Conservation (phyloP, 805 yeast species). For the Saccharomycopsis fermentans region DNA sequence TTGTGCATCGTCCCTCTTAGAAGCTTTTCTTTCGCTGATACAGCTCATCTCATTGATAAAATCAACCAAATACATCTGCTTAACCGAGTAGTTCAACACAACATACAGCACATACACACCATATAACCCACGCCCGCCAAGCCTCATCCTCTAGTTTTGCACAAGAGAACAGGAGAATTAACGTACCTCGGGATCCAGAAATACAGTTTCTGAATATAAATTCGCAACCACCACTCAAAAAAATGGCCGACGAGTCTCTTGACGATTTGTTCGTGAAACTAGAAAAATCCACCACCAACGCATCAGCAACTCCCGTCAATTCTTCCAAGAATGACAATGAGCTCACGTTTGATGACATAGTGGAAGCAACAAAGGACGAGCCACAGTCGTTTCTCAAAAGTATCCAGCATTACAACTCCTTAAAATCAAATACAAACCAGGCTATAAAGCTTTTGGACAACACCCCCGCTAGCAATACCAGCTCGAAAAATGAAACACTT, state of each 20-base stretch:
- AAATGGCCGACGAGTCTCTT: slow-evolving; percentile 6
- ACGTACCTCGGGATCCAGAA: too few species aligned
- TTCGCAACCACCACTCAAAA: too few species aligned
- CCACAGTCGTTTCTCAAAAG: slow-evolving; percentile 1
- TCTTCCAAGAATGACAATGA: background rate
- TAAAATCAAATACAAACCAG: slow-evolving; percentile 7
- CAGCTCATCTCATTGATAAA: too few species aligned
- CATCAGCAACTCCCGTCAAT: background rate
- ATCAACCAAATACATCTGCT: too few species aligned
- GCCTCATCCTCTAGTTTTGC: too few species aligned
- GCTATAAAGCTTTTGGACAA: background rate
- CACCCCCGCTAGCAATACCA: background rate
- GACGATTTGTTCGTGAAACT: slow-evolving; percentile 14
- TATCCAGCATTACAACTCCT: slow-evolving; percentile 1
- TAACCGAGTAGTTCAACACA: too few species aligned
- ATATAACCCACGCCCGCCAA: too few species aligned
- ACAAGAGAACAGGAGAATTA: too few species aligned
- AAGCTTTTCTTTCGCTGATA: too few species aligned
- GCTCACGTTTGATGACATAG: background rate
- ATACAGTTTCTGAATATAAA: too few species aligned
- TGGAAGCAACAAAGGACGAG: background rate
- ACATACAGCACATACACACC: too few species aligned
- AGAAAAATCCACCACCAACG: background rate
- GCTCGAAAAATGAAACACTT: background rate
- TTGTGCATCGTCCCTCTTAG: too few species aligned